These are phyloP conservation scores for Solanum sejunctum DNA, from an alignment of 257 asterid genomes.

Conservation along the genomic window DNA sequence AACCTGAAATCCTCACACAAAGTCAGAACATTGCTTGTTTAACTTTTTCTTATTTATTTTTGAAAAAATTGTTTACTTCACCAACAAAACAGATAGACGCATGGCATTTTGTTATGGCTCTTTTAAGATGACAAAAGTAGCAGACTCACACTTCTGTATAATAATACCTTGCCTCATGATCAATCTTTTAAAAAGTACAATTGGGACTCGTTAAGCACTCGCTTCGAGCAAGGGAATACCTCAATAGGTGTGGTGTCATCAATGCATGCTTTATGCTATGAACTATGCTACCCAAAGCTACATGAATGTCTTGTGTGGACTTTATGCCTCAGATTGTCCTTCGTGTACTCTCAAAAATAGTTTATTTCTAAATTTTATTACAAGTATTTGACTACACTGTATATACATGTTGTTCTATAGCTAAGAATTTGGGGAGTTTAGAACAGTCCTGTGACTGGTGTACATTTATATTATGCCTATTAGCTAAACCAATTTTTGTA, in stretches of 20 bases:
- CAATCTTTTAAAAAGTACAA: neutral
- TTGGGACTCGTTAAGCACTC: neutral
- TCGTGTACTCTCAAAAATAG: neutral
- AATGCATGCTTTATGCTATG: neutral
- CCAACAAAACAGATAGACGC: neutral
- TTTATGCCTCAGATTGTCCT: neutral
- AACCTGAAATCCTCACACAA: neutral
- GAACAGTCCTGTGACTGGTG: neutral
- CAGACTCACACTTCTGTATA: neutral
- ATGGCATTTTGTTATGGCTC: neutral
- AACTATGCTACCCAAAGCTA: neutral
- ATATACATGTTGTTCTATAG: neutral
- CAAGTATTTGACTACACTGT: neutral
- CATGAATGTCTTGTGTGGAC: neutral
- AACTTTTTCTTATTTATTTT: too few relatives aligned
- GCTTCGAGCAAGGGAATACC: neutral
- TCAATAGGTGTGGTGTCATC: neutral
- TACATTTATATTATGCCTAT: neutral
- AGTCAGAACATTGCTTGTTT: neutral
- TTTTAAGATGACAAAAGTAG: neutral
- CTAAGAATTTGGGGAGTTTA: neutral
- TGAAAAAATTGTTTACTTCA: neutral
- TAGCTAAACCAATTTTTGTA: neutral
- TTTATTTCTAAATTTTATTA: neutral
- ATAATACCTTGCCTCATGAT: neutral